Evolutionary conservation across 106 monocot genomes (phyloP).

Genomic region (Apostasia shenzhenica): DNA sequence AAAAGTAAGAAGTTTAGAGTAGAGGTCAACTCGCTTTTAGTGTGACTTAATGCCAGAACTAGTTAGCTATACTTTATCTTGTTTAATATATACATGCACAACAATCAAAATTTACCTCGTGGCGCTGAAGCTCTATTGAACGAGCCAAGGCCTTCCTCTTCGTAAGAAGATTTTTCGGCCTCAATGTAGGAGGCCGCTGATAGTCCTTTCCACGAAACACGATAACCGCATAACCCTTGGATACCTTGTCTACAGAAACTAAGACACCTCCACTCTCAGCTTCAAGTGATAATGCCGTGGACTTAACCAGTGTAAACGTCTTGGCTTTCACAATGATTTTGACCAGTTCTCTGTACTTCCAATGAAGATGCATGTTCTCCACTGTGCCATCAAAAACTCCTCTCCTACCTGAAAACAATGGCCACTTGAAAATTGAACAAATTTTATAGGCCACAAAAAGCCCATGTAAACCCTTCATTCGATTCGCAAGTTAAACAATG

Average conservation of each 20-base stretch:
- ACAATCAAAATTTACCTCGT: conserved; percentile 38
- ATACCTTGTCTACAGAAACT: conserved; percentile 94
- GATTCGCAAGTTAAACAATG: no score
- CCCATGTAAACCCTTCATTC: no score
- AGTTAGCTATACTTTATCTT: no score
- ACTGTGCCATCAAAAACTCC: conserved; percentile 97
- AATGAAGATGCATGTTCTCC: conserved; percentile 99
- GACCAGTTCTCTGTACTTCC: conserved; percentile 94
- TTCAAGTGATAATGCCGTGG: conserved; percentile 80
- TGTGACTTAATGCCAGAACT: neutral
- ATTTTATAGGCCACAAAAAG: neutral
- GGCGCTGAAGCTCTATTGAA: conserved; percentile 90
- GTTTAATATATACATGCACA: neutral
- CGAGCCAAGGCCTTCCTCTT: conserved; percentile 94
- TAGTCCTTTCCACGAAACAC: conserved; percentile 88
- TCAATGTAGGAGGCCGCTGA: conserved; percentile 49
- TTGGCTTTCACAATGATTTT: conserved; percentile 84
- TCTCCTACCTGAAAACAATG: conserved; percentile 64
- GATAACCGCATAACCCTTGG: conserved; percentile 84
- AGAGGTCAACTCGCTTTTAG: neutral
- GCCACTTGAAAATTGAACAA: neutral
- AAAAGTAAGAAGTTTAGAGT: neutral
- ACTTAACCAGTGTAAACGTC: conserved; percentile 58
- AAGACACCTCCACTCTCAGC: conserved; percentile 91
- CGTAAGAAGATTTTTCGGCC: conserved; percentile 88